Evolutionary conservation across 1,284 basidiomycete genomes (phyloP).

Genomic region (Xerocomus tenax): DNA sequence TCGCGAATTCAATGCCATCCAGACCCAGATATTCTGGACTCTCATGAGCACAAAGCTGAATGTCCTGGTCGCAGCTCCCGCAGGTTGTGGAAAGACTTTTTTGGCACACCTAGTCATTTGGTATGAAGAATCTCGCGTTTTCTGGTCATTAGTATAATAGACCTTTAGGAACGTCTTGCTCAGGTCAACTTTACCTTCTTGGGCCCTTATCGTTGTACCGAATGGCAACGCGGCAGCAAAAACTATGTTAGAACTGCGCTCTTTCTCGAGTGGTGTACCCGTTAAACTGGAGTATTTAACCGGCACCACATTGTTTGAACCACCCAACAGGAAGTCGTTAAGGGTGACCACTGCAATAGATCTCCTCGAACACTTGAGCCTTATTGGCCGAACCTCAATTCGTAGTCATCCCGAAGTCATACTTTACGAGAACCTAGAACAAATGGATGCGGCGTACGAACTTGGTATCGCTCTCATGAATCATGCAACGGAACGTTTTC

Average conservation of each 20-base stretch:
- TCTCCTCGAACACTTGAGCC: constrained; percentile 35
- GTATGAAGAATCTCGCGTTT: constrained; percentile 36
- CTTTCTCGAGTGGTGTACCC: constrained; percentile 32
- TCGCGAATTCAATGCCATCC: constrained; percentile 72
- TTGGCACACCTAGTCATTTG: constrained; percentile 65
- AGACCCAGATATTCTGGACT: constrained; percentile 87
- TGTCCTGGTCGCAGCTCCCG: constrained; percentile 74
- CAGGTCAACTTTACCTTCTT: constrained; percentile 34
- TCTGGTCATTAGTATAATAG: constrained; percentile 11
- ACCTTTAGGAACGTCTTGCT: constrained; percentile 42
- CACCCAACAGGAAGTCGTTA: constrained; percentile 37
- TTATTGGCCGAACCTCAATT: constrained; percentile 25
- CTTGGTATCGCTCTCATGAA: constrained; percentile 66
- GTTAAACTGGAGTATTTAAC: constrained; percentile 40
- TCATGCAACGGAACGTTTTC: constrained; percentile 49
- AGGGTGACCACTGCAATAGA: constrained; percentile 48
- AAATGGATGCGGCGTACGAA: constrained; percentile 79
- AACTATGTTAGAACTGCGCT: constrained; percentile 43
- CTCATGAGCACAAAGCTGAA: constrained; percentile 66
- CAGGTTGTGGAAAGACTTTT: constrained; percentile 75
- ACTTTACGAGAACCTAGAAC: constrained; percentile 81
- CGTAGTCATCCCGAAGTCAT: constrained; percentile 54
- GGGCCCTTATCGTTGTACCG: constrained; percentile 53
- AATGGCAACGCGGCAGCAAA: constrained; percentile 43
- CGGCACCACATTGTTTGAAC: constrained; percentile 29